A percentile compares a stretch with the other conserved stretches of the same genome.
Conservation (phyloP, 495 filamentous ascomycete genomes). For the Thermochaetoides thermophila region DNA sequence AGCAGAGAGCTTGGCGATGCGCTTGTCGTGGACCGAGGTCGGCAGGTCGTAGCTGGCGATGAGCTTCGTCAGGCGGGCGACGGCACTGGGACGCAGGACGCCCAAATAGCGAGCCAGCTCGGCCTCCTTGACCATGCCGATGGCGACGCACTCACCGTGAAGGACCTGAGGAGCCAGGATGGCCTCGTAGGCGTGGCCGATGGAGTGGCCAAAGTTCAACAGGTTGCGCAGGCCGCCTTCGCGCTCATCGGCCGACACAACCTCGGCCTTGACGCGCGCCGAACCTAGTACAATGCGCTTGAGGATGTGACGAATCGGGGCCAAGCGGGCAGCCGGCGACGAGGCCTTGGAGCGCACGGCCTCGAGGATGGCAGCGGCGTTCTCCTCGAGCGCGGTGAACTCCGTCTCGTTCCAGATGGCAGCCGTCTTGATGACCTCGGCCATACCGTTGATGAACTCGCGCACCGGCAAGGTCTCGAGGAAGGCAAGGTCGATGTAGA, state of each 20-base stretch:
- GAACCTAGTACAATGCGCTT: slow-evolving; percentile 82
- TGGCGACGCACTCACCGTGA: slow-evolving; percentile 89
- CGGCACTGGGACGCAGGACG: slow-evolving; percentile 71
- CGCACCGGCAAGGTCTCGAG: slow-evolving; percentile 79
- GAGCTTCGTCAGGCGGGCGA: slow-evolving; percentile 80
- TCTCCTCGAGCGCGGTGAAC: slow-evolving; percentile 71
- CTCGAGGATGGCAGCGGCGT: slow-evolving; percentile 57
- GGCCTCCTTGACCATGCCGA: slow-evolving; percentile 97
- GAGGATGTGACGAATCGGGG: slow-evolving; percentile 56
- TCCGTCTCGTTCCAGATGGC: slow-evolving; percentile 88
- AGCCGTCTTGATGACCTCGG: slow-evolving; percentile 95
- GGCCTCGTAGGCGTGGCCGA: slow-evolving; percentile 92
- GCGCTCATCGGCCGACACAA: slow-evolving; percentile 84
- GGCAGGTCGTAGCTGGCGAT: slow-evolving; percentile 87
- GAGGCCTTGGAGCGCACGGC: slow-evolving; percentile 47
- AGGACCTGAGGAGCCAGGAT: slow-evolving; percentile 90
- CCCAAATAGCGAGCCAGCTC: slow-evolving; percentile 84
- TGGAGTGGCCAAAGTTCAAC: slow-evolving; percentile 95
- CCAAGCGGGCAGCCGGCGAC: slow-evolving; percentile 38
- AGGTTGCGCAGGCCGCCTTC: slow-evolving; percentile 91
- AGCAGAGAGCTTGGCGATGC: slow-evolving; percentile 71
- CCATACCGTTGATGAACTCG: slow-evolving; percentile 98
- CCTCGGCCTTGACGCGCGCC: slow-evolving; percentile 77
- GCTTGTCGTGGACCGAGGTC: slow-evolving; percentile 69
- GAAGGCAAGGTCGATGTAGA: slow-evolving; percentile 90